Percentiles rank a stretch among this genome's conserved stretches.
These are phyloP conservation scores for Ascochyta pisi DNA, from an alignment of 2,329 filamentous ascomycete genomes.

Conservation along the genomic window DNA sequence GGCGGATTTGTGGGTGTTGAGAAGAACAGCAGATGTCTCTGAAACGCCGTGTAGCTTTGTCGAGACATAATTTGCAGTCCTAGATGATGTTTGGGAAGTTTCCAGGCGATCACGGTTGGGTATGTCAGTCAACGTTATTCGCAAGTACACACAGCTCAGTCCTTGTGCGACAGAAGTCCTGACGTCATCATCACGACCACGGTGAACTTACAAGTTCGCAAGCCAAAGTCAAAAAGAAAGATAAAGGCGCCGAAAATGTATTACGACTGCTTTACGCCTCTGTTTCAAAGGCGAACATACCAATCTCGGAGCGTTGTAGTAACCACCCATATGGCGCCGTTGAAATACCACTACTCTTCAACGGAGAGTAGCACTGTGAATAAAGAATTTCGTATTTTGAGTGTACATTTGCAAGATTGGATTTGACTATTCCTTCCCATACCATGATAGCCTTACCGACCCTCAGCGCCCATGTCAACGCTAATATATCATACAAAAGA, in stretches of 20 bases:
- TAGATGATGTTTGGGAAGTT: not conserved
- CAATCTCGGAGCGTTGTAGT: no score
- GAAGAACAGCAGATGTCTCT: slow-evolving; percentile 32
- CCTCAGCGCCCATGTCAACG: slow-evolving; percentile 12
- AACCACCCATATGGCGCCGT: no score
- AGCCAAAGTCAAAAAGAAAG: no score
- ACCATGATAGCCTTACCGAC: not conserved
- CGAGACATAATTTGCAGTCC: slow-evolving; percentile 17
- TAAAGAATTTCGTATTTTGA: not conserved
- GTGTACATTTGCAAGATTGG: not conserved
- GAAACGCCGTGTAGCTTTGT: slow-evolving; percentile 28
- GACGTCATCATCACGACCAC: slow-evolving; percentile 7
- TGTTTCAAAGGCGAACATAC: no score
- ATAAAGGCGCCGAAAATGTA: no score
- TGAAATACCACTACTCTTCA: no score
- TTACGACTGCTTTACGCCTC: no score
- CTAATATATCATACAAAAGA: slow-evolving; percentile 22
- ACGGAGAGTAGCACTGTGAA: no score
- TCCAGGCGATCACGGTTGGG: not conserved
- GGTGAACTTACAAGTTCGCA: no score
- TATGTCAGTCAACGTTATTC: not conserved
- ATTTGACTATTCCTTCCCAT: not conserved
- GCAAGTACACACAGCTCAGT: not conserved
- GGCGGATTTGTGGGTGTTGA: slow-evolving; percentile 29
- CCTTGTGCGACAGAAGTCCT: not conserved